Percentiles rank a stretch among this genome's conserved stretches.
These are phyloP conservation scores for Solanum neorickii DNA, from an alignment of 257 asterid species.

Conservation along the genomic window DNA sequence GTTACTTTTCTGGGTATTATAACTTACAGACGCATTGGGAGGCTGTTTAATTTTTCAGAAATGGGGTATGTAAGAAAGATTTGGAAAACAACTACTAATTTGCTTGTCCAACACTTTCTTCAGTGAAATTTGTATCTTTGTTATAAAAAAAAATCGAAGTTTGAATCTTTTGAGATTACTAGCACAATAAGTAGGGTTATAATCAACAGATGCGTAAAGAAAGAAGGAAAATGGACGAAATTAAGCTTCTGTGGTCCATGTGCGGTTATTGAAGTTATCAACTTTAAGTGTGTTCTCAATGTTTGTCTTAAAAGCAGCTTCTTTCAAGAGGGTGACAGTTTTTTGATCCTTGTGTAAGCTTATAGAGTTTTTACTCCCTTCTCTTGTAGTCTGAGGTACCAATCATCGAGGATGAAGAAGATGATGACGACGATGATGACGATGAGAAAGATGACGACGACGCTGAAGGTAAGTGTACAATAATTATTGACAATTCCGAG, in stretches of 20 bases:
- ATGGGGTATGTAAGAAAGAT: background rate
- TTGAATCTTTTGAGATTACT: background rate
- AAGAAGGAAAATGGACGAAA: background rate
- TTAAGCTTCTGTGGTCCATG: background rate
- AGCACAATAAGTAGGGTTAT: background rate
- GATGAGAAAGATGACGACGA: background rate
- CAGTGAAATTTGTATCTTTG: background rate
- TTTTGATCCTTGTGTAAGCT: background rate
- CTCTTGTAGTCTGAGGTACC: slow-evolving; percentile 44
- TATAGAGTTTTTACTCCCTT: background rate
- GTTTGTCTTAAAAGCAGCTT: background rate
- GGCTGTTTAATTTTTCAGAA: background rate
- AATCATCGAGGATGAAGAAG: slow-evolving; percentile 44
- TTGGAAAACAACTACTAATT: background rate
- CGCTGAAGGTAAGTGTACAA: slow-evolving; percentile 15
- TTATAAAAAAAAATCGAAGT: background rate
- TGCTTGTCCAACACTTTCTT: background rate
- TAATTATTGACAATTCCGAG: background rate
- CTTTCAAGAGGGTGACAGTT: background rate
- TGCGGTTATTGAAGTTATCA: background rate
- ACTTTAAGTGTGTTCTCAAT: background rate
- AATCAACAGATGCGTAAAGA: background rate
- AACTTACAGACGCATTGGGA: background rate
- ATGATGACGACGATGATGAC: slow-evolving; percentile 8
- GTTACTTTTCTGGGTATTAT: background rate